A percentile compares a stretch with the other conserved stretches of the same genome.
phyloP scores from a whole-genome alignment of 1,284 basidiomycete genomes.

The Pholiota adiposa region DNA sequence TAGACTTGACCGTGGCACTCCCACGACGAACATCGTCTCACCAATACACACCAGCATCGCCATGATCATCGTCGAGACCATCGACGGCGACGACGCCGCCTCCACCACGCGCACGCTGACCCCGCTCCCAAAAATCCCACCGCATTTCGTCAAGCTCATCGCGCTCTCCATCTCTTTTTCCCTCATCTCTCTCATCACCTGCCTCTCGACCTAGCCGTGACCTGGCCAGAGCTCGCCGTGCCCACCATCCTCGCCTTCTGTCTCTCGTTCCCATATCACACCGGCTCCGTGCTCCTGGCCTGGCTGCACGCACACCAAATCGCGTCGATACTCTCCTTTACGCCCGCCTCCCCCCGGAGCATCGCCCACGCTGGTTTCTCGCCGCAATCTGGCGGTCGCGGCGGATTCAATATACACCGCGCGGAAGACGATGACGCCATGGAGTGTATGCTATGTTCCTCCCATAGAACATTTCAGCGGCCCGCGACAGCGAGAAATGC shows the following conservation, averaged over 20 bases:
- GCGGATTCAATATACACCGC: neutral
- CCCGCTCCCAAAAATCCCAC: conserved; percentile 6
- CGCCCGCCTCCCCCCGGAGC: conserved; percentile 9
- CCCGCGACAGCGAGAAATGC: no score
- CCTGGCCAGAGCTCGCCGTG: conserved; percentile 3
- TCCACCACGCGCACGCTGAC: conserved; percentile 18
- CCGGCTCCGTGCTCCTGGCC: conserved; percentile 13
- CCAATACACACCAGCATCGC: neutral
- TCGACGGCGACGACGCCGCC: conserved; percentile 12
- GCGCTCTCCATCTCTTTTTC: conserved; percentile 4
- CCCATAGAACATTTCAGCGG: neutral
- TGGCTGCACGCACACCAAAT: conserved; percentile 17
- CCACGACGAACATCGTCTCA: neutral
- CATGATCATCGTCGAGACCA: conserved; percentile 21
- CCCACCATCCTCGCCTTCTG: conserved; percentile 19
- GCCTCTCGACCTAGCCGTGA: conserved; percentile 7
- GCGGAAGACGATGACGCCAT: neutral
- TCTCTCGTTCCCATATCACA: conserved; percentile 17
- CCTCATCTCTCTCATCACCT: conserved; percentile 5
- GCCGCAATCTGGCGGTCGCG: conserved; percentile 1
- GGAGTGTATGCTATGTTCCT: neutral
- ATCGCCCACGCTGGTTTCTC: conserved; percentile 12
- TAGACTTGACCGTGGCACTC: neutral
- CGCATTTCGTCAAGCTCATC: conserved; percentile 4
- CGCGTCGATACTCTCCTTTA: conserved; percentile 17